A percentile compares a stretch with the other conserved stretches of the same genome.
phyloP scores from a whole-genome alignment of 2,329 filamentous ascomycete genomes.

The Aspergillus melleus region DNA sequence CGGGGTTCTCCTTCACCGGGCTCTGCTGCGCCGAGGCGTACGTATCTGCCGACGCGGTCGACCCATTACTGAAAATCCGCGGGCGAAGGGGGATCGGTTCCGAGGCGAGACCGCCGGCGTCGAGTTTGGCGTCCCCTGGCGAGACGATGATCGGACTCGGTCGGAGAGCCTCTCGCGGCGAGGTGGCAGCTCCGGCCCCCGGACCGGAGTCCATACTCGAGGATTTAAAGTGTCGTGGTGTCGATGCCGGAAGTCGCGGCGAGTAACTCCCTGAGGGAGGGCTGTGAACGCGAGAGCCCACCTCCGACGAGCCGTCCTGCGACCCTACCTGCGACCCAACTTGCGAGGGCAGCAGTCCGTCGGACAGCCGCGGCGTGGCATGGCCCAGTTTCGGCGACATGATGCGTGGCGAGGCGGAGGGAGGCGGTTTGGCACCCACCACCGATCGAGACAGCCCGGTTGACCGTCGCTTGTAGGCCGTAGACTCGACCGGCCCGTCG shows the following conservation, averaged over 20 bases:
- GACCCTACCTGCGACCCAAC: conserved; percentile 15
- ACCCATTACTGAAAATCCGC: conserved; percentile 36
- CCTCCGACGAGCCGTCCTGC: conserved; percentile 22
- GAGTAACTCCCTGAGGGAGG: conserved; percentile 22
- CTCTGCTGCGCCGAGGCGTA: conserved; percentile 54
- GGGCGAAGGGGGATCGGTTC: conserved; percentile 30
- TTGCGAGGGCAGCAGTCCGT: conserved; percentile 18
- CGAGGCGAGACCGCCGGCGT: conserved; percentile 20
- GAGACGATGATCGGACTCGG: conserved; percentile 35
- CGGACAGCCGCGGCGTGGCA: conserved; percentile 24
- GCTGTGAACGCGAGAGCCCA: conserved; percentile 18
- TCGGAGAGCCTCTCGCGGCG: conserved; percentile 24
- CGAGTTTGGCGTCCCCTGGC: conserved; percentile 22
- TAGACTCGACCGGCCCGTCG: conserved; percentile 21
- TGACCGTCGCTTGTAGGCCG: conserved; percentile 29
- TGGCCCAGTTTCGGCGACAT: conserved; percentile 32
- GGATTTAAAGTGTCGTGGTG: conserved; percentile 32
- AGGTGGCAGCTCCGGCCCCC: conserved; percentile 7
- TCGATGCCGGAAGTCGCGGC: conserved; percentile 14
- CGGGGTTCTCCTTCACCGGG: conserved; percentile 45
- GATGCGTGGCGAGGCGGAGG: conserved; percentile 29
- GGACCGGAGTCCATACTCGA: conserved; percentile 34
- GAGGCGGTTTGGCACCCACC: conserved; percentile 21
- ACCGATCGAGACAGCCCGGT: conserved; percentile 30
- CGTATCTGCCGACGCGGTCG: conserved; percentile 39